Evolutionary conservation across 2,329 filamentous ascomycete genomes (phyloP).

Genomic region (Diaporthe sp.): DNA sequence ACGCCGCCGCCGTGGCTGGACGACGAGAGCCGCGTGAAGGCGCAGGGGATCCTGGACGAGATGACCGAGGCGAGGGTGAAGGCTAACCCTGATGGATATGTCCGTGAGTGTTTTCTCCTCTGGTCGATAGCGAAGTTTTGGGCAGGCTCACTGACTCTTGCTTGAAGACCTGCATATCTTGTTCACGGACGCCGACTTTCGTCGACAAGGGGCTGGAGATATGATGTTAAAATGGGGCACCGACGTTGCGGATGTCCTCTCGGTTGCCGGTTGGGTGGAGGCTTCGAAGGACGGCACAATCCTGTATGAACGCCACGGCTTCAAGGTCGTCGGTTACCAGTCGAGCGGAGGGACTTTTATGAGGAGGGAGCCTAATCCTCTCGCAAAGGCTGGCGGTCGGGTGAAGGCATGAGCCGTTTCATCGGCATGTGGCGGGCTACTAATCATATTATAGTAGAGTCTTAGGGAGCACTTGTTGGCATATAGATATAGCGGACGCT

Average conservation of each 20-base stretch:
- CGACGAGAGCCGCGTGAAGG: constrained; percentile 51
- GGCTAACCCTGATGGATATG: constrained; percentile 44
- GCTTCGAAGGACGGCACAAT: constrained; percentile 49
- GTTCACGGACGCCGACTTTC: constrained; percentile 54
- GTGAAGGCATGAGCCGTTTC: background rate
- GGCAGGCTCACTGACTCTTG: background rate
- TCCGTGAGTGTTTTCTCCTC: background rate
- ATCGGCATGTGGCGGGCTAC: background rate
- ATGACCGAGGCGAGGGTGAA: constrained; percentile 50
- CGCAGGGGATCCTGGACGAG: constrained; percentile 50
- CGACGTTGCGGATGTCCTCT: constrained; percentile 53
- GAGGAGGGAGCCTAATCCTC: background rate
- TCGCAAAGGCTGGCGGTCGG: constrained; percentile 1
- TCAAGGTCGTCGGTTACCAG: background rate
- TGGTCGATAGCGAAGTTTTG: background rate
- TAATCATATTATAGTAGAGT: background rate
- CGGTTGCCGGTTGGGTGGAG: constrained; percentile 54
- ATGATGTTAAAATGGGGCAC: constrained; percentile 53
- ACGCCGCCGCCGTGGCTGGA: constrained; percentile 45
- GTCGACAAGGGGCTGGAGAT: constrained; percentile 52
- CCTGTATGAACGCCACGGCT: constrained; percentile 41
- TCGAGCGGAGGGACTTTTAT: background rate
- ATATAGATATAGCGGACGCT: background rate
- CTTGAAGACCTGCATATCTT: constrained; percentile 44
- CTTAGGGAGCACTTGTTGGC: background rate